Percentiles rank a stretch among this genome's conserved stretches.
phyloP scores from a whole-genome alignment of 164 flowering plant species.

The Vitis rupestris region DNA sequence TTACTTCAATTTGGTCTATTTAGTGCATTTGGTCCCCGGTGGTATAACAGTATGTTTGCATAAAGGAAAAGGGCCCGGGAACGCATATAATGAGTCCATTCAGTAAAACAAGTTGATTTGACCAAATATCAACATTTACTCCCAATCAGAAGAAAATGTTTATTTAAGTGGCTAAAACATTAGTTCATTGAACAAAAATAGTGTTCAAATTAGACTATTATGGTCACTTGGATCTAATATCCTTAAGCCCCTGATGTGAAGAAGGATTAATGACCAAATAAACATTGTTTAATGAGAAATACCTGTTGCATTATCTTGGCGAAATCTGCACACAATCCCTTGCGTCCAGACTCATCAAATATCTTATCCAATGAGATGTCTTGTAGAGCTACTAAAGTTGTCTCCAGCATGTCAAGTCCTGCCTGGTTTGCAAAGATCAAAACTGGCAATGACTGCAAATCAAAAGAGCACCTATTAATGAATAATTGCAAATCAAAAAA shows the following conservation, averaged over 20 bases:
- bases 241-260: not conserved
- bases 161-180: no score
- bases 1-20: no score
- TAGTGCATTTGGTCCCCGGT: no score
- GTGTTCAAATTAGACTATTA: no score
- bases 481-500: no score
- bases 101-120: no score
- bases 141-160: no score
- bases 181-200: no score
- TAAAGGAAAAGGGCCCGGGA: no score
- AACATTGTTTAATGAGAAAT: not conserved
- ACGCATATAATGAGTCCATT: no score
- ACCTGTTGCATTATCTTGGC: constrained; percentile 94
- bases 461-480: not conserved
- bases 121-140: not conserved
- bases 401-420: constrained; percentile 94
- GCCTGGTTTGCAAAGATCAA: constrained; percentile 94
- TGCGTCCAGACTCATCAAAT: constrained; percentile 77
- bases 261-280: not conserved
- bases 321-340: constrained; percentile 69
- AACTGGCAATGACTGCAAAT: constrained; percentile 73
- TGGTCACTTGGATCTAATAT: no score
- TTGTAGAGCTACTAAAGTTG: constrained; percentile 81
- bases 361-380: constrained; percentile 86
- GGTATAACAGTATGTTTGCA: no score